phyloP scores from a whole-genome alignment of 805 yeast species.

The Monosporozyma solicola region DNA sequence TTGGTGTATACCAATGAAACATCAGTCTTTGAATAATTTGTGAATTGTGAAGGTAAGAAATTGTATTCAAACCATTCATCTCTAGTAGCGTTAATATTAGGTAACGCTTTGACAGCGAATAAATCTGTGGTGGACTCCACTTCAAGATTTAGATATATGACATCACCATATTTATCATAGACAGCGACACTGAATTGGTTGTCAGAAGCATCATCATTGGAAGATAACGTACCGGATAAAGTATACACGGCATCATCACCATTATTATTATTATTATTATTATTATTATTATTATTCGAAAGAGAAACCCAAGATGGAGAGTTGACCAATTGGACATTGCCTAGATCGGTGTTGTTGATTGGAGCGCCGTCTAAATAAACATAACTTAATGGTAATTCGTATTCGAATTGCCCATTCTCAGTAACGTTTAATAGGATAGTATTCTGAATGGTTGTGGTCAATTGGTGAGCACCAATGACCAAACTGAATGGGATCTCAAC shows the following conservation, averaged over 20 bases:
- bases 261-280: background rate
- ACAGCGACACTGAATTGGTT: constrained; percentile 44
- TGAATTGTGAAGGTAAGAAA: constrained; percentile 47
- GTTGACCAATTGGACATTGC: constrained; percentile 37
- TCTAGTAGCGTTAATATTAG: constrained; percentile 59
- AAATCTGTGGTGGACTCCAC: constrained; percentile 45
- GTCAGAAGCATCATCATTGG: background rate
- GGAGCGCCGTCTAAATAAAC: constrained; percentile 55
- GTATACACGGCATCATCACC: constrained; percentile 23
- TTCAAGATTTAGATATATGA: constrained; percentile 48
- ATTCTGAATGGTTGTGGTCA: constrained; percentile 56
- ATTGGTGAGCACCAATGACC: constrained; percentile 79
- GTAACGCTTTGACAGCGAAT: constrained; percentile 45
- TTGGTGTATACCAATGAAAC: constrained; percentile 37
- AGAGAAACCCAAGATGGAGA: constrained; percentile 58
- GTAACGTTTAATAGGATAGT: constrained; percentile 60
- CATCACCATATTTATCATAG: constrained; percentile 51
- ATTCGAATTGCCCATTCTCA: constrained; percentile 43
- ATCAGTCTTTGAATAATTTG: constrained; percentile 42
- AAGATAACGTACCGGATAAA: constrained; percentile 10
- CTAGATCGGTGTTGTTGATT: constrained; percentile 44
- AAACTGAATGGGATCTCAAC: constrained; percentile 61
- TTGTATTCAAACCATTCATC: constrained; percentile 52
- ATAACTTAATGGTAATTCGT: constrained; percentile 51
- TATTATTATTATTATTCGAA: constrained; percentile 30